phyloP scores from a whole-genome alignment of 306 rosid genomes.

The Fragaria ananassa region DNA sequence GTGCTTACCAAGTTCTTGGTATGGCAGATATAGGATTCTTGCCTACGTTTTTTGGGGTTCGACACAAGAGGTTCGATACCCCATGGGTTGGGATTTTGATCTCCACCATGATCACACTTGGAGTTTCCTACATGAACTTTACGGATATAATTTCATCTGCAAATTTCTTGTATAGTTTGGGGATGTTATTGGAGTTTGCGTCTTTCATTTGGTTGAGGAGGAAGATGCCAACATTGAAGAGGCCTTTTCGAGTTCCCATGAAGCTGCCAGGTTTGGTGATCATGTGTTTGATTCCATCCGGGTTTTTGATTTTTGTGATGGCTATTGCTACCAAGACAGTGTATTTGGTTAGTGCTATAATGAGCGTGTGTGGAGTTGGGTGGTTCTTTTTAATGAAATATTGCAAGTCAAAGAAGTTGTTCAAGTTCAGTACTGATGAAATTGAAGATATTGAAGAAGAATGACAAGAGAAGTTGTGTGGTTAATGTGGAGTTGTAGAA shows the following conservation, averaged over 20 bases:
- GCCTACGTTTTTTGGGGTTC: conserved; percentile 23
- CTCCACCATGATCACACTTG: conserved; percentile 21
- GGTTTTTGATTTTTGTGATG: conserved; percentile 30
- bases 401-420: conserved; percentile 22
- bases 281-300: conserved; percentile 36
- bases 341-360: conserved; percentile 25
- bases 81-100: conserved; percentile 29
- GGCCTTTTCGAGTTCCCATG: conserved; percentile 29
- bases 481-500: neutral
- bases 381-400: conserved; percentile 29
- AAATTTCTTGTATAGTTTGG: conserved; percentile 39
- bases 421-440: conserved; percentile 16
- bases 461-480: conserved; percentile 4
- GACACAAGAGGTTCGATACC: conserved; percentile 22
- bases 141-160: conserved; percentile 27
- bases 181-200: conserved; percentile 32
- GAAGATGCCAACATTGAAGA: conserved; percentile 23
- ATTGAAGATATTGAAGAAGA: conserved; percentile 21
- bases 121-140: conserved; percentile 25
- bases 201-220: conserved; percentile 34
- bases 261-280: conserved; percentile 22
- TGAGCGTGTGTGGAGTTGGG: conserved; percentile 23
- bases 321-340: conserved; percentile 29
- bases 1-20: conserved; percentile 29
- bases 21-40: conserved; percentile 33